phyloP scores from a whole-genome alignment of 805 yeast species.

The Candida piceae region DNA sequence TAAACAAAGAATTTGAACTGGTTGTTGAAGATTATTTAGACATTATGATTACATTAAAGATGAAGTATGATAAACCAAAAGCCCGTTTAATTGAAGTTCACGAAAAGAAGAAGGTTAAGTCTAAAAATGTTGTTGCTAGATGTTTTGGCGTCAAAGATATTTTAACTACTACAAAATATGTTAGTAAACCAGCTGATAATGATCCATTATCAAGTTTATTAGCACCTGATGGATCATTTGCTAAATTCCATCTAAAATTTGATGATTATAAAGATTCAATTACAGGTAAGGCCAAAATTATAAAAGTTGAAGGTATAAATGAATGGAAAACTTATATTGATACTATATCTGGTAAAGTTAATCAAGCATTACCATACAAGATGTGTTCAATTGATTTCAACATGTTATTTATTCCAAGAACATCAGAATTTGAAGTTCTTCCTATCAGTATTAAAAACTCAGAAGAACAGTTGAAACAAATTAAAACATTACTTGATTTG shows the following conservation, averaged over 20 bases:
- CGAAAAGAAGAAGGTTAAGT: slow-evolving; percentile 40
- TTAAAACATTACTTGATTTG: slow-evolving; percentile 23
- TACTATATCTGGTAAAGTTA: slow-evolving; percentile 25
- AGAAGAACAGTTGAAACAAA: slow-evolving; percentile 35
- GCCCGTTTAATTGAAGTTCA: slow-evolving; percentile 53
- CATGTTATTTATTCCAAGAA: slow-evolving; percentile 65
- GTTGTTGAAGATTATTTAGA: slow-evolving; percentile 57
- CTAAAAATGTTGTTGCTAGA: slow-evolving; percentile 28
- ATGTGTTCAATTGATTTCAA: slow-evolving; percentile 65
- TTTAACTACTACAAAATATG: slow-evolving; percentile 45
- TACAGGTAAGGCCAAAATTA: slow-evolving; percentile 46
- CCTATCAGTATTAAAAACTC: slow-evolving; percentile 66
- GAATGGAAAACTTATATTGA: slow-evolving; percentile 65
- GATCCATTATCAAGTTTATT: slow-evolving; percentile 62
- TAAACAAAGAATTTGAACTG: slow-evolving; percentile 77
- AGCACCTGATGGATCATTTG: slow-evolving; percentile 89
- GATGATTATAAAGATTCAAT: slow-evolving; percentile 51
- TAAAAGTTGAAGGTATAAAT: slow-evolving; percentile 61
- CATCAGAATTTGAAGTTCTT: slow-evolving; percentile 52
- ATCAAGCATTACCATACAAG: slow-evolving; percentile 44
- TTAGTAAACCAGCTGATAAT: slow-evolving; percentile 40
- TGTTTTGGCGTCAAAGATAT: slow-evolving; percentile 36
- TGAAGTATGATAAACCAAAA: slow-evolving; percentile 47
- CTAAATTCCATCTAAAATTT: slow-evolving; percentile 65
- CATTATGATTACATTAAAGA: slow-evolving; percentile 67